These are phyloP conservation scores for Lathyrus aphaca DNA, from an alignment of 306 rosid genomes.

Conservation along the genomic window DNA sequence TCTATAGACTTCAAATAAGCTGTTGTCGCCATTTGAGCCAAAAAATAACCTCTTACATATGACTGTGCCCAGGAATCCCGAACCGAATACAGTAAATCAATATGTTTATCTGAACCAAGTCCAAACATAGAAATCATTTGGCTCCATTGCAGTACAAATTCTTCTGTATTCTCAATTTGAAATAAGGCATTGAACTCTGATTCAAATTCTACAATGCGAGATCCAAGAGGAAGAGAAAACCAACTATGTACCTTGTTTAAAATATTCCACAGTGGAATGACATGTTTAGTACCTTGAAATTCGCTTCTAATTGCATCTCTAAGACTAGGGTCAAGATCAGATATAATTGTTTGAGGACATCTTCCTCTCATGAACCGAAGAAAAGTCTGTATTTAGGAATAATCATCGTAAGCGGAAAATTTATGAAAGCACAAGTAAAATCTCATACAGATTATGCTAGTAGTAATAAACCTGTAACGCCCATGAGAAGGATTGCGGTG, in stretches of 20 bases:
- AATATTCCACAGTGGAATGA: constrained; percentile 65
- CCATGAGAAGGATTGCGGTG: constrained; percentile 78
- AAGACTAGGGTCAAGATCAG: constrained; percentile 82
- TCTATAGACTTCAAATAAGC: constrained; percentile 67
- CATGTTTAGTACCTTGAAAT: constrained; percentile 74
- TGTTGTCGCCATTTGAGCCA: constrained; percentile 73
- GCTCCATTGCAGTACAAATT: constrained; percentile 84
- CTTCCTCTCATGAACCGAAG: constrained; percentile 87
- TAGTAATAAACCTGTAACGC: constrained; percentile 83
- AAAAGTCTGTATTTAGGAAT: constrained; percentile 64
- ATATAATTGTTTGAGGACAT: constrained; percentile 82
- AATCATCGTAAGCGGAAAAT: constrained; percentile 46
- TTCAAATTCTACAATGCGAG: constrained; percentile 81
- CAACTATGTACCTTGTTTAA: constrained; percentile 71
- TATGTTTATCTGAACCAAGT: constrained; percentile 73
- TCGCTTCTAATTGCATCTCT: constrained; percentile 72
- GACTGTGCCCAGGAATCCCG: constrained; percentile 78
- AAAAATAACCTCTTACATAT: constrained; percentile 71
- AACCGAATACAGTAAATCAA: constrained; percentile 58
- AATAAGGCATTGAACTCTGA: constrained; percentile 71
- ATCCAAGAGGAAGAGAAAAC: constrained; percentile 75
- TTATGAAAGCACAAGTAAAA: constrained; percentile 47
- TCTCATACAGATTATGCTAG: constrained; percentile 45
- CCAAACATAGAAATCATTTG: constrained; percentile 74
- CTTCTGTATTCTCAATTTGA: constrained; percentile 75